Conservation (phyloP, 202 grass and related monocot species). For the Musa balbisiana region DNA sequence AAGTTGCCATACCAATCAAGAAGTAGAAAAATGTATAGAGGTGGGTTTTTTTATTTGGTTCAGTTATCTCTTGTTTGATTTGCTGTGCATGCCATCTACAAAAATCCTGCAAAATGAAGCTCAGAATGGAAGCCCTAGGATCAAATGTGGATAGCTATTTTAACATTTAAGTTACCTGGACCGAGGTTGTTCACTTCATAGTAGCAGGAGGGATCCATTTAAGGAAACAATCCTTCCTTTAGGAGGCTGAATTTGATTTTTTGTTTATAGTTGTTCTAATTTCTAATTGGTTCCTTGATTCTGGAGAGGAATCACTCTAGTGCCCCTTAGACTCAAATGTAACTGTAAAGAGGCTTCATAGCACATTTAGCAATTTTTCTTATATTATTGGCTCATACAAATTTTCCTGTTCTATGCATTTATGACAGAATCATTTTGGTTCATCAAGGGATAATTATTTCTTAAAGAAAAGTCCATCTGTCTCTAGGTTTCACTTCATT, state of each 20-base stretch:
- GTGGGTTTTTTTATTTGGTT: constrained; percentile 46
- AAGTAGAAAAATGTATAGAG: constrained; percentile 43
- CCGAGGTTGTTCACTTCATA: neutral
- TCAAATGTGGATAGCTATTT: no score
- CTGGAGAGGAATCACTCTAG: no score
- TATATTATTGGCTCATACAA: neutral
- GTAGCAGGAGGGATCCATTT: neutral
- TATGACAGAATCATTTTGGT: no score
- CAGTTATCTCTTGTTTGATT: neutral
- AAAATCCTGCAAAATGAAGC: neutral
- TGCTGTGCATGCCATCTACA: neutral
- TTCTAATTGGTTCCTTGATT: no score
- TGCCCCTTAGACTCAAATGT: no score
- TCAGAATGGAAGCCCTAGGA: no score
- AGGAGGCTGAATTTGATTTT: neutral
- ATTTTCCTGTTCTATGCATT: neutral
- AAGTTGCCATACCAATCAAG: constrained; percentile 38
- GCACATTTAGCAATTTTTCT: no score
- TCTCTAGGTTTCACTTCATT: no score
- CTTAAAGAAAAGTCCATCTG: no score
- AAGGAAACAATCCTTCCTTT: neutral
- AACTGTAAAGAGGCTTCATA: no score
- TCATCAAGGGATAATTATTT: no score
- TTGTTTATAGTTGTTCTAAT: neutral
- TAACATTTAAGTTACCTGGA: neutral